Evolutionary conservation across 768 basidiomycete genomes (phyloP).

Genomic region (Suillus fuscotomentosus): DNA sequence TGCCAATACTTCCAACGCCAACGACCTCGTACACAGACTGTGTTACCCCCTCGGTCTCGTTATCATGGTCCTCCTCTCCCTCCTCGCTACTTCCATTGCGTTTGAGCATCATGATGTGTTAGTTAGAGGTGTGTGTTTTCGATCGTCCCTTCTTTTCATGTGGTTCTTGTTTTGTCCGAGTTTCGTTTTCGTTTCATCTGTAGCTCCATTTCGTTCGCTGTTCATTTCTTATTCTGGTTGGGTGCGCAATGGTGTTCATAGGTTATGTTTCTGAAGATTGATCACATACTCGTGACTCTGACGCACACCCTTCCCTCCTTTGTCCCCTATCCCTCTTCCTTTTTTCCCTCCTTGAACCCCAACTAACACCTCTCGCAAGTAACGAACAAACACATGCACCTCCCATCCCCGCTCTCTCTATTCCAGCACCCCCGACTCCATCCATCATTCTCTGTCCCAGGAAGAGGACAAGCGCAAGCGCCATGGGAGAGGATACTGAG

Average conservation of each 20-base stretch:
- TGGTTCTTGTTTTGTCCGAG: not conserved
- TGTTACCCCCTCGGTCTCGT: conserved; percentile 64
- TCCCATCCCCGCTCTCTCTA: not conserved
- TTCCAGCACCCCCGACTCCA: not conserved
- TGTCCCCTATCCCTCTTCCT: too few relatives aligned
- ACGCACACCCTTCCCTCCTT: not conserved
- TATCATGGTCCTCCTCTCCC: conserved; percentile 52
- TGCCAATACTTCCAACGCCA: not conserved
- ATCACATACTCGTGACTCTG: not conserved
- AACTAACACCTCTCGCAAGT: not conserved
- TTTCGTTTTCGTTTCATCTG: not conserved
- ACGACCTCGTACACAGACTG: conserved; percentile 39
- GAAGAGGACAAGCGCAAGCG: not conserved
- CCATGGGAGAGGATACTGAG: conserved; percentile 39
- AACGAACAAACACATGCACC: not conserved
- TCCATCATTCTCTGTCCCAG: not conserved
- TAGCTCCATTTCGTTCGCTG: not conserved
- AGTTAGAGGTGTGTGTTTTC: conserved; percentile 51
- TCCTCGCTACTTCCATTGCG: conserved; percentile 53
- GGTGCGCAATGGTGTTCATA: not conserved
- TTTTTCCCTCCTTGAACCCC: not conserved
- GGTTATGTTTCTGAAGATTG: not conserved
- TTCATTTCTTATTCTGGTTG: not conserved
- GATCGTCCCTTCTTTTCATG: not conserved
- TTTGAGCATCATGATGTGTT: conserved; percentile 67